Base-by-base conservation (phyloP, 1,139 yeast species). In the Tardiomyces digboiensis region DNA sequence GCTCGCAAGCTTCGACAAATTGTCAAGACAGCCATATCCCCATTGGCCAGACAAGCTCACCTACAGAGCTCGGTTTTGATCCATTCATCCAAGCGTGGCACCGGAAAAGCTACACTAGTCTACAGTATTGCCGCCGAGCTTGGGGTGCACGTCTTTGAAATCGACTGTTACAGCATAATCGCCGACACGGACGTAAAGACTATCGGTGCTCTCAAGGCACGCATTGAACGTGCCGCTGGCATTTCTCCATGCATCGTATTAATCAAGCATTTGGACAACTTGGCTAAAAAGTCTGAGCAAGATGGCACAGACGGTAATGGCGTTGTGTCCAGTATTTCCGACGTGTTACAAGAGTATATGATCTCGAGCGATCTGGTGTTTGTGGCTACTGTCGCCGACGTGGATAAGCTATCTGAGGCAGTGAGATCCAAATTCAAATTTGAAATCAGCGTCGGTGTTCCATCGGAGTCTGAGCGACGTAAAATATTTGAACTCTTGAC, bases 121-220 rank as follows among this genome's bases (percentile, higher is more conserved):
- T 64, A 74, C 45, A 75, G 76, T 46, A 57, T 80, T 1, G 72
- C 84, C 0, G 62, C 68, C 7, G 75, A 75, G 36, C 60, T 81
- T 44, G 96, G 97, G 0, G 63, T 81, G 19, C 84, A 85, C 52
- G 63, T 83, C 13, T 67, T 83, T 39, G 85, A 78, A 43, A 64
- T 91, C 14, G 95, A 88, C 53, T 80, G 88, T 39, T 73, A 77
- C 52, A 70, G 68, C 29, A 49, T 71, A 2, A 49, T 66, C 19
- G 62, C 69, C 5, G 88, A 89, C 1, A 78, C 85, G 29, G 94
- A 86, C 48, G 67, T 80, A 41, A 88, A 87, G 58, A 84, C 93
- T 0, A 68, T 91, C 26, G 98, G 96, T 0, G 65, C 76, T 2
- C 66, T 91, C 14, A 67, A 77, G 44, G 97, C 96, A 1, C 78